phyloP scores from a whole-genome alignment of 2,329 filamentous ascomycete species.

The Fusarium domesticum region DNA sequence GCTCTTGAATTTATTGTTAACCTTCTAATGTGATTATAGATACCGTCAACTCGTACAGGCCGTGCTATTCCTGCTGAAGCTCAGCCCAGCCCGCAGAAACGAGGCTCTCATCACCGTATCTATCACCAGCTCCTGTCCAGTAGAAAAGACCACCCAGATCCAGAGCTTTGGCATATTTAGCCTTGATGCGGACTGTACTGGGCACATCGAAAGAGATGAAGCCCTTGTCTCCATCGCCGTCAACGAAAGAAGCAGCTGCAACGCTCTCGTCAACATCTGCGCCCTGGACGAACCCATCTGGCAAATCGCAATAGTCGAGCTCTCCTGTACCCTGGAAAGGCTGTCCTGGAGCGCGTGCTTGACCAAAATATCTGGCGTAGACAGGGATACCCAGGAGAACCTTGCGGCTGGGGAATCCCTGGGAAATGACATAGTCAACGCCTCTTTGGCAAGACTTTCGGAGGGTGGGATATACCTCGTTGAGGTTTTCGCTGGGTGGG shows the following conservation, averaged over 20 bases:
- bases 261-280: conserved; percentile 47
- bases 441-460: conserved; percentile 51
- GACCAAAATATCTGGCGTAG: conserved; percentile 61
- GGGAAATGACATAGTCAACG: conserved; percentile 50
- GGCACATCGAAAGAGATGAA: conserved; percentile 66
- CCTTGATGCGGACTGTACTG: conserved; percentile 59
- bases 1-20: no score
- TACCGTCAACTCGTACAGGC: background rate
- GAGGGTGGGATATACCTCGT: conserved; percentile 28
- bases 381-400: conserved; percentile 61
- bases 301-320: conserved; percentile 62
- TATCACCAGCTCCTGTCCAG: conserved; percentile 64
- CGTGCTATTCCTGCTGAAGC: conserved; percentile 29
- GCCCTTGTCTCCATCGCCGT: conserved; percentile 37
- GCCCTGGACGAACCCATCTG: conserved; percentile 44
- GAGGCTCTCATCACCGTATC: conserved; percentile 51
- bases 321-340: conserved; percentile 47
- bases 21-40: background rate
- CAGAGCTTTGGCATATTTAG: conserved; percentile 52
- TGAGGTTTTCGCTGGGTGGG: conserved; percentile 33
- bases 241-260: conserved; percentile 58
- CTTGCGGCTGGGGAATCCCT: conserved; percentile 55
- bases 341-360: conserved; percentile 52
- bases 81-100: conserved; percentile 58
- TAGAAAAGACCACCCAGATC: conserved; percentile 64